Conservation (phyloP, 495 filamentous ascomycete species). For the Penicillium egyptiacum region DNA sequence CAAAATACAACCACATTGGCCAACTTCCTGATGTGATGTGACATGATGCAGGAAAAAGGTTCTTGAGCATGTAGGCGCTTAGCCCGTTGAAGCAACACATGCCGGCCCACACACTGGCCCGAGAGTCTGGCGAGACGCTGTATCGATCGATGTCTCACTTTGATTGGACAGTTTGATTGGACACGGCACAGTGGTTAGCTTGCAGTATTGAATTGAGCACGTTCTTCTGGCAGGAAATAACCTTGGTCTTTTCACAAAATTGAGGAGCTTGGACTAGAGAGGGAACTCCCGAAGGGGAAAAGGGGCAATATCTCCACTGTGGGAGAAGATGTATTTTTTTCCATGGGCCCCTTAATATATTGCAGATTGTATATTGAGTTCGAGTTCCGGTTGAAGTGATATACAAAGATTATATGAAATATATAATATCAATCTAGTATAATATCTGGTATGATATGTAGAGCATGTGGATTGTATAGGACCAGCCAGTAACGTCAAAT, state of each 20-base stretch:
- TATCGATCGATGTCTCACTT: conserved; percentile 1
- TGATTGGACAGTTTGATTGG: conserved; percentile 17
- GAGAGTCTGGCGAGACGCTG: conserved; percentile 20
- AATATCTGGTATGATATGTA: too few relatives aligned
- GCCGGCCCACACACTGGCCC: conserved; percentile 26
- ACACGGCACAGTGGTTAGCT: not conserved
- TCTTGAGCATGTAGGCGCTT: conserved; percentile 9
- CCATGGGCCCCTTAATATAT: conserved; percentile 22
- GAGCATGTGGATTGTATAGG: not conserved
- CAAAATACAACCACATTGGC: conserved; percentile 10
- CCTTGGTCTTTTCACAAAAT: not conserved
- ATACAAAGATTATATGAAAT: not conserved
- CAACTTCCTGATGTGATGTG: conserved; percentile 10
- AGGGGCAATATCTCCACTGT: conserved; percentile 8
- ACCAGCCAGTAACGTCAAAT: not conserved
- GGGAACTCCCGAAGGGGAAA: conserved; percentile 5
- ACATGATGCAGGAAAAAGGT: conserved; percentile 7
- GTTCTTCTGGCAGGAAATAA: not conserved
- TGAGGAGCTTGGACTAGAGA: conserved; percentile 1
- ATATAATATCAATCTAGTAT: not conserved
- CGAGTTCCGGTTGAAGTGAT: not conserved
- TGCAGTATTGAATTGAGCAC: conserved; percentile 12
- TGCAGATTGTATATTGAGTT: conserved; percentile 1
- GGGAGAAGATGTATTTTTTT: not conserved
- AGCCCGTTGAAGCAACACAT: conserved; percentile 20